phyloP scores from a whole-genome alignment of 2,329 filamentous ascomycete genomes.

The Monilinia laxa region DNA sequence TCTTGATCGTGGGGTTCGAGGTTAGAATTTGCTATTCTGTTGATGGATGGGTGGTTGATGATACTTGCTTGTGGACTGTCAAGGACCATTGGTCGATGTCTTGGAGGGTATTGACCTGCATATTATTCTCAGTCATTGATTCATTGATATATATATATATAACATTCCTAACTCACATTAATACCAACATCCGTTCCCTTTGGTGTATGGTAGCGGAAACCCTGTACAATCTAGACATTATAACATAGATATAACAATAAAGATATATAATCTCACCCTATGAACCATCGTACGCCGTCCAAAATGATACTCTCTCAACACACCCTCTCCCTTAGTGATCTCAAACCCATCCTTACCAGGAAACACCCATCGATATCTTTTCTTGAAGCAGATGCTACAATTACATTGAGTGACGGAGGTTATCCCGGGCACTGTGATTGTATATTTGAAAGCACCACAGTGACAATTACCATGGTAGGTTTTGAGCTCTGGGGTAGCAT shows the following conservation, averaged over 20 bases:
- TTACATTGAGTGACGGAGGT: constrained; percentile 58
- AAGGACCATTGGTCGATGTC: constrained; percentile 30
- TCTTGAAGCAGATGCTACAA: constrained; percentile 63
- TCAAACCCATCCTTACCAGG: constrained; percentile 41
- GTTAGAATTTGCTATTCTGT: neutral
- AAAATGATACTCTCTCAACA: constrained; percentile 49
- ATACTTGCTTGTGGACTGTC: constrained; percentile 23
- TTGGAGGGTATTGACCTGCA: constrained; percentile 28
- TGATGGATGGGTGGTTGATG: neutral
- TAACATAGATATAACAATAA: no score
- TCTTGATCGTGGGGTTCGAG: constrained; percentile 12
- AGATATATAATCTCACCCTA: constrained; percentile 40
- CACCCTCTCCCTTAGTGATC: constrained; percentile 49
- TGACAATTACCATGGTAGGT: constrained; percentile 57
- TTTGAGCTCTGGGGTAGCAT: constrained; percentile 24
- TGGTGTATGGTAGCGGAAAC: constrained; percentile 36
- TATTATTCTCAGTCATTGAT: neutral
- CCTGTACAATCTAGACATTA: constrained; percentile 38
- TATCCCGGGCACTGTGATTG: constrained; percentile 55
- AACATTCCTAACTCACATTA: constrained; percentile 44
- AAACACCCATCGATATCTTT: constrained; percentile 47
- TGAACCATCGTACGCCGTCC: constrained; percentile 43
- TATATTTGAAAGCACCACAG: constrained; percentile 55
- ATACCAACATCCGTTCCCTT: constrained; percentile 41
- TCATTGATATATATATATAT: no score